Percentiles rank a stretch among this genome's conserved stretches.
These are phyloP conservation scores for Aspergillus pseudoviridinutans DNA, from an alignment of 2,329 filamentous ascomycete species.

Conservation along the genomic window DNA sequence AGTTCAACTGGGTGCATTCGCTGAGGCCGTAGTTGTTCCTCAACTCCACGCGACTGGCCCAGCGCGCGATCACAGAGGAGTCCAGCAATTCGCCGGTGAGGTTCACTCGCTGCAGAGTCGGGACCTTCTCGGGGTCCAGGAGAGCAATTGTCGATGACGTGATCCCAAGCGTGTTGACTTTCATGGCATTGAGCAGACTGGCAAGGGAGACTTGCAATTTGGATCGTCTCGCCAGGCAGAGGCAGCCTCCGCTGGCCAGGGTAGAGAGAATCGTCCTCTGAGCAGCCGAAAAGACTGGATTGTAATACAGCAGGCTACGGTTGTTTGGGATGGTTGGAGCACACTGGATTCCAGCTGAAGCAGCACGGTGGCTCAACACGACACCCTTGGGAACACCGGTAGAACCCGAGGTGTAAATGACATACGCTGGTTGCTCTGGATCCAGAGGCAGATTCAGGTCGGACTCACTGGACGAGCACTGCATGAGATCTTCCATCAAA, in stretches of 20 bases:
- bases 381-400: constrained; percentile 6
- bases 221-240: constrained; percentile 5
- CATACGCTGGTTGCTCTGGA: background rate
- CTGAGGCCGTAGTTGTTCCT: constrained; percentile 15
- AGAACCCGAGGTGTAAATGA: constrained; percentile 5
- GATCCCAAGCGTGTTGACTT: constrained; percentile 8
- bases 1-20: constrained; percentile 15
- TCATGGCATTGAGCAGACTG: constrained; percentile 5
- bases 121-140: constrained; percentile 5
- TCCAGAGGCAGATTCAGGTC: background rate
- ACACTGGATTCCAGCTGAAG: background rate
- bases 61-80: constrained; percentile 5
- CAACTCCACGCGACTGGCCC: constrained; percentile 9
- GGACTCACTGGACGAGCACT: background rate
- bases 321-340: constrained; percentile 1
- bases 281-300: constrained; percentile 13
- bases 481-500: background rate
- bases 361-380: constrained; percentile 1
- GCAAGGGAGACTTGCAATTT: constrained; percentile 1
- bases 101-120: constrained; percentile 7
- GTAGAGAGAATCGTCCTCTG: constrained; percentile 11
- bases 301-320: constrained; percentile 11
- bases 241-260: constrained; percentile 5
- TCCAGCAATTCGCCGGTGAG: constrained; percentile 9
- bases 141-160: constrained; percentile 8